Conservation (phyloP, 345 rosid genomes). For the Eucalyptus cladocalyx region DNA sequence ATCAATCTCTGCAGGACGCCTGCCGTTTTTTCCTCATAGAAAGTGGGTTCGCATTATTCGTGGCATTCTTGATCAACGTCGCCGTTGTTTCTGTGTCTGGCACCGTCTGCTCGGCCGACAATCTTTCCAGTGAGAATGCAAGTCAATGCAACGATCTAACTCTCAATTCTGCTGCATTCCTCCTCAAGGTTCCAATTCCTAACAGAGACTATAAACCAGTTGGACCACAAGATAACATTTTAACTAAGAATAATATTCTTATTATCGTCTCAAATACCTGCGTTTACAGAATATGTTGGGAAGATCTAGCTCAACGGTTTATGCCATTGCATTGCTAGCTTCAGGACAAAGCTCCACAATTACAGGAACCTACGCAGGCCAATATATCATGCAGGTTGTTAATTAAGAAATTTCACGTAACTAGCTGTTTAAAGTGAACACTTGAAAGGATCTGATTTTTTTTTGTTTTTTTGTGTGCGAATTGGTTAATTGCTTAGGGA, state of each 20-base stretch:
- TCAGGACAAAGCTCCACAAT: conserved; percentile 70
- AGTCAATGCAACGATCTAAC: conserved; percentile 37
- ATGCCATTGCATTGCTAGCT: conserved; percentile 55
- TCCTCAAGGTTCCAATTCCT: conserved; percentile 30
- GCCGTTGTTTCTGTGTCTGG: conserved; percentile 49
- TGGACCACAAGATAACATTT: neutral
- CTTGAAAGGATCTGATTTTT: conserved; percentile 44
- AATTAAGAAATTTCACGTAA: neutral
- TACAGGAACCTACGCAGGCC: conserved; percentile 71
- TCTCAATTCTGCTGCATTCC: conserved; percentile 62
- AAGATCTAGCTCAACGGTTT: conserved; percentile 36
- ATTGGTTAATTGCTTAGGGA: conserved; percentile 39
- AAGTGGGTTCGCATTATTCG: conserved; percentile 46
- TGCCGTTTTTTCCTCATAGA: conserved; percentile 53
- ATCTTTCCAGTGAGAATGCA: conserved; percentile 5
- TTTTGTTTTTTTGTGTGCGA: conserved; percentile 39
- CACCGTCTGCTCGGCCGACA: conserved; percentile 22
- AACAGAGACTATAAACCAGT: neutral
- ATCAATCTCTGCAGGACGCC: conserved; percentile 22
- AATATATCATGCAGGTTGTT: conserved; percentile 50
- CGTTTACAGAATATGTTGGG: conserved; percentile 51
- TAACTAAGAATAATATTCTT: neutral
- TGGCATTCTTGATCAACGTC: conserved; percentile 55
- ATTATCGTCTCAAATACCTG: neutral
- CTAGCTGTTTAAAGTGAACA: conserved; percentile 15